Conservation (phyloP, 768 basidiomycete genomes). For the Serendipita indica region DNA sequence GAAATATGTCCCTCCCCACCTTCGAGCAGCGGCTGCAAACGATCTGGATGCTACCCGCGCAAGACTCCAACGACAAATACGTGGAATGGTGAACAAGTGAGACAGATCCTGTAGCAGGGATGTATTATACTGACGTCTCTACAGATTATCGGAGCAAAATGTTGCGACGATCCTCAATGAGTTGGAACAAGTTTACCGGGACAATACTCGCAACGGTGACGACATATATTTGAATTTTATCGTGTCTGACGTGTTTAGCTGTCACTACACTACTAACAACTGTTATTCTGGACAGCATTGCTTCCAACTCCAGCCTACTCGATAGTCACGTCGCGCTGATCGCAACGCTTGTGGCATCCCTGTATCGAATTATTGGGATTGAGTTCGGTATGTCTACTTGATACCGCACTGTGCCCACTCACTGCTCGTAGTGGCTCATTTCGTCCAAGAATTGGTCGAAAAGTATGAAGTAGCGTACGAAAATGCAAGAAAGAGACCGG, state of each 20-base stretch:
- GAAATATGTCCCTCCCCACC: constrained; percentile 76
- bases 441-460: constrained; percentile 56
- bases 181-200: constrained; percentile 63
- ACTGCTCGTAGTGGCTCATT: constrained; percentile 49
- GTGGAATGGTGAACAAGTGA: constrained; percentile 79
- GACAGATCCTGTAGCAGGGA: constrained; percentile 13
- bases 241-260: constrained; percentile 31
- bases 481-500: neutral
- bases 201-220: constrained; percentile 63
- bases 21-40: constrained; percentile 38
- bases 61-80: constrained; percentile 55
- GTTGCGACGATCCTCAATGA: constrained; percentile 56
- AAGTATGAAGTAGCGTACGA: constrained; percentile 38
- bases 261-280: constrained; percentile 65
- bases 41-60: constrained; percentile 25
- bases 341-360: constrained; percentile 65
- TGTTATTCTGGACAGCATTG: constrained; percentile 64
- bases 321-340: constrained; percentile 84
- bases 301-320: constrained; percentile 62
- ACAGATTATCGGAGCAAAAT: constrained; percentile 82
- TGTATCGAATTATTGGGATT: constrained; percentile 68
- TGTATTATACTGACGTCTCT: neutral
- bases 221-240: constrained; percentile 2
- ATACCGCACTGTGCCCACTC: neutral
- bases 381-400: constrained; percentile 71